Base-by-base conservation (phyloP, 2,329 filamentous ascomycete genomes). In the Pseudopithomyces maydicus region DNA sequence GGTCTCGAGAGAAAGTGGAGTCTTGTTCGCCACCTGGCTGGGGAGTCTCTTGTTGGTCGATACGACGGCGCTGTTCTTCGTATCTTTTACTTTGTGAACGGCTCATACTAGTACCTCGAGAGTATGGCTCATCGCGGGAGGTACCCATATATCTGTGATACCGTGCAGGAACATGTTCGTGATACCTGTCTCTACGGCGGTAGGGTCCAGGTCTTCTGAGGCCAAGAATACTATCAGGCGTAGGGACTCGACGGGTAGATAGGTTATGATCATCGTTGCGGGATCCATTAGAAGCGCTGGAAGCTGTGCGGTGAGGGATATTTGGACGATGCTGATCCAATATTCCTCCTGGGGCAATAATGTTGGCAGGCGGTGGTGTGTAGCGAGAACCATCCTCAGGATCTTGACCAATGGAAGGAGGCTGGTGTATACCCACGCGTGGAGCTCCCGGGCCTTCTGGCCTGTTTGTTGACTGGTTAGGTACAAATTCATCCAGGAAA, bases 131-230 rank as follows among this genome's bases (percentile, higher is more conserved):
- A 5, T 74, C 72, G 32, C 70, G 70, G 15, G 65, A 60, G 33
- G 72, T 64, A 22, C 69, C 73, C 70, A 73, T 71, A 52, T 74
- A 74, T 44, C 72, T 68, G 50, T 71, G 70, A 57, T 74, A 76
- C 15, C 72, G 67, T 15, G 72, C 71, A 1, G 72, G 71, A 51
- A 71, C 52, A 15, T 74, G 66, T 10, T 73, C 72, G 44, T 73
- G 66, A 3, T 67, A 64, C 32, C 69, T 66, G 20, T 76, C 72
- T 54, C 71, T 64, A 11, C 72, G 69, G 14, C 73, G 70, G 8
- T 70, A 64, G 12, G 71, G 70, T 19, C 63, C 70, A 54, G 60
- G 46, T 56, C 70, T 68, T 49, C 70, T 64, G 23, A 58, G 58
- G 23, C 62, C 61, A 22, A 63, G 64, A 36, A 35, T 59, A 19